Evolutionary conservation across 768 basidiomycete genomes (phyloP), one percentile per base, ranked within the genome.

Genomic region (Amanita pallidorosea): DNA sequence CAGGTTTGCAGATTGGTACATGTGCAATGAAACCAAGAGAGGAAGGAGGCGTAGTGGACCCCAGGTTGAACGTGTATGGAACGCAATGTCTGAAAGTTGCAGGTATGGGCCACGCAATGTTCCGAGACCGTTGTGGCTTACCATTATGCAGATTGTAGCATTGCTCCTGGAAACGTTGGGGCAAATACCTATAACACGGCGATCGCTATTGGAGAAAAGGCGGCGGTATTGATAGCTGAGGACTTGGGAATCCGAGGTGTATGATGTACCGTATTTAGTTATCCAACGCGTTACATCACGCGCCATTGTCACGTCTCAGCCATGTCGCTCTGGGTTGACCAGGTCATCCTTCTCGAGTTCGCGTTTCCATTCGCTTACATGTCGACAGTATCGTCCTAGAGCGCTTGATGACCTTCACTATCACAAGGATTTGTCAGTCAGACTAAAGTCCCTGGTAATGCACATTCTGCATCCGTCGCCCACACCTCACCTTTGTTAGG

Each of bases 401-500:
- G 75, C 81, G 1, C 77, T 99, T 15, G 83, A 88, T 57, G 81
- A 85, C 23, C 80, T 99, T 48, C 84, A 93, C 61, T 97, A 99
- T 65, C 95, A 98, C 62, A 63, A 72, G 31, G 77, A 75, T 37
- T 80, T 99, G 29, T 89, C 93, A 17, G 72, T 76, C 20, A 79
- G 95, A 22, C 71, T 97, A 29, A 77, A 76, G 54, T 85, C 93
- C 2, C 71, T 97, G 55, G 90, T 89, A 33, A n/a, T 71, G 63
- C 18, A 15, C 3, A 7, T 15, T 20, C 27, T 46, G 15, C 7
- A 17, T 31, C 6, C 18, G 13, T 35, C 15, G 7, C 15, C 41
- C 25, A 7, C 13, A n/a, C n/a, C 17, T 50, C 31, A 22, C 45
- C 40, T 7, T 35, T 3, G 33, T 1, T 60, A 92, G 89, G 85